These are phyloP conservation scores for Microstegium vimineum DNA, from an alignment of 176 grass and related monocot species.

Conservation along the genomic window DNA sequence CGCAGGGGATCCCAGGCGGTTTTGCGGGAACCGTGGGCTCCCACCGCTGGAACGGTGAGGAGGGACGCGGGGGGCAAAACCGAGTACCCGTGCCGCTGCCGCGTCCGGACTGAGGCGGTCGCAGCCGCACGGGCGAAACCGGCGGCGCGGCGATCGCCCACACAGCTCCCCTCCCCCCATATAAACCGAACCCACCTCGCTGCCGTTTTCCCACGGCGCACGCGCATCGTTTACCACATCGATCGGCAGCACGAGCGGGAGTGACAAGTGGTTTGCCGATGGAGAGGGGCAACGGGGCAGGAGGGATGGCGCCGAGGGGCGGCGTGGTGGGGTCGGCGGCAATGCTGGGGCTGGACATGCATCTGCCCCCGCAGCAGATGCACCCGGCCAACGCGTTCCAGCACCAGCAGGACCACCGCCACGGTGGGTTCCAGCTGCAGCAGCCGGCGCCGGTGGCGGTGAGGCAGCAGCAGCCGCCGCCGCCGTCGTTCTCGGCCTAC, in stretches of 20 bases:
- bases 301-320: slow-evolving; percentile 25
- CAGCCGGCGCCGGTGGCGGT: background rate
- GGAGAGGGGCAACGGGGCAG: slow-evolving; percentile 41
- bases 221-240: background rate
- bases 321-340: slow-evolving; percentile 3
- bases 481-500: slow-evolving; percentile 24
- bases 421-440: slow-evolving; percentile 27
- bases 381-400: slow-evolving; percentile 22
- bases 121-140: slow-evolving; percentile 23
- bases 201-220: background rate
- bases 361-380: slow-evolving; percentile 14
- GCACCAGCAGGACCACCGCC: slow-evolving; percentile 25
- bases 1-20: slow-evolving; percentile 40
- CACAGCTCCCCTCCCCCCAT: background rate
- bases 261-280: background rate
- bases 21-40: slow-evolving; percentile 26
- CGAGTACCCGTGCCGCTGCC: slow-evolving; percentile 11
- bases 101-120: background rate
- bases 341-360: slow-evolving; percentile 41
- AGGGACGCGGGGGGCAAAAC: slow-evolving; percentile 23
- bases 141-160: slow-evolving; percentile 14
- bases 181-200: background rate
- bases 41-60: background rate
- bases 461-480: slow-evolving; percentile 3
- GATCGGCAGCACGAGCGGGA: background rate